Conservation (phyloP, 1,284 basidiomycete species). For the Anthracocystis walkeri region DNA sequence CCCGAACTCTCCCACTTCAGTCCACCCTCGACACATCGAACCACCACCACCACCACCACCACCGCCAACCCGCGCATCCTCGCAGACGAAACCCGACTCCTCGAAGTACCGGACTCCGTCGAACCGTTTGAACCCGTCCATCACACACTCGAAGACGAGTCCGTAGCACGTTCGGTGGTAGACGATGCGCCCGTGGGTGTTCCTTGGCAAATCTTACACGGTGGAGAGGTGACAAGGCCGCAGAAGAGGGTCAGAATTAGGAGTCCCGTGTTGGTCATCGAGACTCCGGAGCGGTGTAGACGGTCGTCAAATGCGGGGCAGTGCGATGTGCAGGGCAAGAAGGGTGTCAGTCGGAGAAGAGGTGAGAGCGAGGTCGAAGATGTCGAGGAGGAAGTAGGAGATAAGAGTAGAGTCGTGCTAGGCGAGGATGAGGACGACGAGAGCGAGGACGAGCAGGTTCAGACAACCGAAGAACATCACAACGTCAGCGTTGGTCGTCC, state of each 20-base stretch:
- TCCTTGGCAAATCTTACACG: conserved; percentile 20
- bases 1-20: conserved; percentile 1
- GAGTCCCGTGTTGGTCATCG: conserved; percentile 27
- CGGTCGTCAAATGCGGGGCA: not conserved
- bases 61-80: not conserved
- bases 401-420: conserved; percentile 22
- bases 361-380: not conserved
- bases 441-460: not conserved
- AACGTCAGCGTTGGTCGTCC: too few species aligned
- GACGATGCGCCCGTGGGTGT: conserved; percentile 7
- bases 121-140: conserved; percentile 7
- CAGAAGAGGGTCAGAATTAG: conserved; percentile 29
- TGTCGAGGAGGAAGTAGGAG: not conserved
- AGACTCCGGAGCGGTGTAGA: conserved; percentile 17
- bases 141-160: not conserved
- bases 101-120: conserved; percentile 19
- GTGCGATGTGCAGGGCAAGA: not conserved
- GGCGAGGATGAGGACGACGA: conserved; percentile 1
- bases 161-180: conserved; percentile 9
- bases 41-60: not conserved
- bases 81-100: conserved; percentile 7
- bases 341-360: too few species aligned
- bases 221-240: not conserved
- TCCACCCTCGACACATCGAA: not conserved
- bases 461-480: not conserved